Conservation (phyloP, 441 rosid genomes). For the Erodium trifolium region DNA sequence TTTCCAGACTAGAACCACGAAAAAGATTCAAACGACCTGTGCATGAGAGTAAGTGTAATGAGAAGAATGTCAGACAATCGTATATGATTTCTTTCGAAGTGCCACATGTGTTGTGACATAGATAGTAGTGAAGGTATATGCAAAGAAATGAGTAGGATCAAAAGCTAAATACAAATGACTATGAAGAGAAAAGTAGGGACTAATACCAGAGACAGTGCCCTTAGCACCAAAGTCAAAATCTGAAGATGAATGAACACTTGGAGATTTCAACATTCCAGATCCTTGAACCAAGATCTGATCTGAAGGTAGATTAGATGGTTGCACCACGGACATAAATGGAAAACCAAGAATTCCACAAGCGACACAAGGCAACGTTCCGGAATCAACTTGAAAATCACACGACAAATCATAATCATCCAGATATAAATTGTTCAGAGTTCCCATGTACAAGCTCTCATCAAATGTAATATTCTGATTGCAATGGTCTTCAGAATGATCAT, state of each 20-base stretch:
- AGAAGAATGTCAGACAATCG: neutral
- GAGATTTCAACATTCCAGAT: conserved; percentile 19
- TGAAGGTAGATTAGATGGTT: conserved; percentile 41
- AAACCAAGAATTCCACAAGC: conserved; percentile 98
- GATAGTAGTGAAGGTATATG: neutral
- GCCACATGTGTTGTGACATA: neutral
- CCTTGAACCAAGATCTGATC: conserved; percentile 25
- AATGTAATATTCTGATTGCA: conserved; percentile 38
- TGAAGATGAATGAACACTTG: conserved; percentile 14
- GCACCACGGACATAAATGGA: conserved; percentile 92
- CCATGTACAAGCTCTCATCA: conserved; percentile 81
- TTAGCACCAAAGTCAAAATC: conserved; percentile 17
- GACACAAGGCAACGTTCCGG: conserved; percentile 79
- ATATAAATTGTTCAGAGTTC: conserved; percentile 59
- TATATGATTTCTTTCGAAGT: too few relatives aligned
- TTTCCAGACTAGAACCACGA: neutral
- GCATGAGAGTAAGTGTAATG: neutral
- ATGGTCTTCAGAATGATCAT: conserved; percentile 33
- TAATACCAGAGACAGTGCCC: conserved; percentile 36
- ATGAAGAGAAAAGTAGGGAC: neutral
- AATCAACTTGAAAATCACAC: conserved; percentile 86
- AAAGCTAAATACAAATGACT: conserved; percentile 6
- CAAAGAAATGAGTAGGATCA: neutral
- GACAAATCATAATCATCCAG: conserved; percentile 61
- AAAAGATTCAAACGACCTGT: neutral